Base-by-base conservation (phyloP, 2,329 filamentous ascomycete genomes). In the Claviceps africana region DNA sequence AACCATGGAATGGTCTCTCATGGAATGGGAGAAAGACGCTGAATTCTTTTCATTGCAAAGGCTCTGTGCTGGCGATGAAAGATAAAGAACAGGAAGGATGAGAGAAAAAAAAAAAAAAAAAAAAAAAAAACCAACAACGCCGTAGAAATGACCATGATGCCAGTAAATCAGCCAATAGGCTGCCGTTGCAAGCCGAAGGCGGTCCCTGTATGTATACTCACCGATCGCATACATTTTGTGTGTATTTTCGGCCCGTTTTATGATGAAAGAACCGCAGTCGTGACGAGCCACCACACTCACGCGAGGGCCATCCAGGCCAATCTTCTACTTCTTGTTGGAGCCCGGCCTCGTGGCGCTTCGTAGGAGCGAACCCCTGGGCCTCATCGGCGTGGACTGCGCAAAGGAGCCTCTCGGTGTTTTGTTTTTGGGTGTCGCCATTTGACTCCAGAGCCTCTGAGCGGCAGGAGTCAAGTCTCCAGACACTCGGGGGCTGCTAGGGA, bases 391-490 rank as follows among this genome's bases (percentile, higher is more conserved):
- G 21, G 65, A 60, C 35, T 66, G 62, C 1, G 64, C 61, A 53
- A 72, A 69, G 2, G 68, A 63, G 46, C 56, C 59, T 2, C 60
- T 60, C 1, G 64, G 57, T 9, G 58, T 60, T 35, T 58, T 70
- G 25, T 60, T 66, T 50, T 63, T 65, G 6, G 74, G 69, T 5
- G 72, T 75, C 6, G 67, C 69, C 55, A 87, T 79, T 64, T 75
- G 81, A 56, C 76, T 81, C 72, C 81, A 82, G 35, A 88, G 67
- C 55, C 81, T 74, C 64, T 83, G 78, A 2, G 83, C 88, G 15
- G 88, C 88, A 4, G 88, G 87, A 22, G 87, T 91, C 62, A 90
- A 67, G 4, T 71, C 71, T 19, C 71, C 72, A 10, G 74, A 68
- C 17, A 79, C 71, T 46, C 78, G 71, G 19, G 82, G 81, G 55